These are phyloP conservation scores for Neopestalotiopsis sp. DNA, from an alignment of 2,329 filamentous ascomycete genomes.

Conservation along the genomic window DNA sequence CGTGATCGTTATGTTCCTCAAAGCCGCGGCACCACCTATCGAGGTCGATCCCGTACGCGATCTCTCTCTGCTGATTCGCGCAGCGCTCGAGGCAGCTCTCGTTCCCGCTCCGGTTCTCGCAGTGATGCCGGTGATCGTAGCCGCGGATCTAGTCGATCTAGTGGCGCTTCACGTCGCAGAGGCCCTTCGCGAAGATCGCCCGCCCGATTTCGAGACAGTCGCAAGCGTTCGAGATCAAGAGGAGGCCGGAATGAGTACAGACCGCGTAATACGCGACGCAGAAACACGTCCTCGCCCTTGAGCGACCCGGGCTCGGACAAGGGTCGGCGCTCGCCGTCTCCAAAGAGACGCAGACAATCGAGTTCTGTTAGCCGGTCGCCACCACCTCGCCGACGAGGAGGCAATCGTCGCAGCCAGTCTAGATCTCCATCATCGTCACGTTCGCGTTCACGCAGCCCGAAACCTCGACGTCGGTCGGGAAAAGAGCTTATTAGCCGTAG, in stretches of 20 bases:
- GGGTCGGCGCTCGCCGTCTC: constrained; percentile 44
- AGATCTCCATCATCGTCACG: constrained; percentile 44
- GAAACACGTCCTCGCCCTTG: constrained; percentile 34
- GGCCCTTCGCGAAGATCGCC: constrained; percentile 30
- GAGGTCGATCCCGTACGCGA: constrained; percentile 48
- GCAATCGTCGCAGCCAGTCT: constrained; percentile 44
- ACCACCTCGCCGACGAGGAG: constrained; percentile 41
- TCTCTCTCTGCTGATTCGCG: constrained; percentile 42
- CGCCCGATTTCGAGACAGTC: constrained; percentile 29
- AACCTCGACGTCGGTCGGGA: constrained; percentile 37
- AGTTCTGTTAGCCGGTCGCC: constrained; percentile 52
- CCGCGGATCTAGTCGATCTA: constrained; percentile 29
- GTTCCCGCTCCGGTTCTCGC: constrained; percentile 35
- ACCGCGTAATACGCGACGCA: constrained; percentile 29
- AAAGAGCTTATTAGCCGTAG: constrained; percentile 41
- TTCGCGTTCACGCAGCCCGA: constrained; percentile 44
- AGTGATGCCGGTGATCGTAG: constrained; percentile 28
- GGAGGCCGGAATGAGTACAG: constrained; percentile 30
- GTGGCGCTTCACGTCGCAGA: constrained; percentile 31
- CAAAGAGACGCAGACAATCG: constrained; percentile 57
- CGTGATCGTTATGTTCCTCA: constrained; percentile 61
- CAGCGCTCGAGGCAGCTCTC: constrained; percentile 32
- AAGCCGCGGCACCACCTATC: constrained; percentile 47
- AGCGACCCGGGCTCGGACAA: constrained; percentile 31
- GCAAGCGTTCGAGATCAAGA: constrained; percentile 36